phyloP scores from a whole-genome alignment of 306 rosid genomes.

The Ormosia semicastrata region DNA sequence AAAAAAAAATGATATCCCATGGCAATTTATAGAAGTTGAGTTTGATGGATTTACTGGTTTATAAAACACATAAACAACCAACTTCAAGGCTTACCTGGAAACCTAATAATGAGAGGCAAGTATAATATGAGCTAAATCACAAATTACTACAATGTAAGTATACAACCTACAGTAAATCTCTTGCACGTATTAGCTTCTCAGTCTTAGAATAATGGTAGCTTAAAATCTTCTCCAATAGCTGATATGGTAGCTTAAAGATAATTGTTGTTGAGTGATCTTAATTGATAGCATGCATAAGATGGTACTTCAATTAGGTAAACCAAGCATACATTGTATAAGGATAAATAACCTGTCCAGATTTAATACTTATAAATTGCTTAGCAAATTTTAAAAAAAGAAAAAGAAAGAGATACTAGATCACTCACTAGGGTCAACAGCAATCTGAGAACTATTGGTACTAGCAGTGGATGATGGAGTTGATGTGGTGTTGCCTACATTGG shows the following conservation, averaged over 20 bases:
- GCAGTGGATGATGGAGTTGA: constrained; percentile 52
- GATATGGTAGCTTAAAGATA: neutral
- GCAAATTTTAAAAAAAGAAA: neutral
- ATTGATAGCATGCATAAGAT: neutral
- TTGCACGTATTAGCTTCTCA: neutral
- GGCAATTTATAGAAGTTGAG: neutral
- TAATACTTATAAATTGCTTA: neutral
- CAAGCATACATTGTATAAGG: neutral
- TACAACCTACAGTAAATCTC: neutral
- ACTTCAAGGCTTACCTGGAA: neutral
- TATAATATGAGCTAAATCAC: neutral
- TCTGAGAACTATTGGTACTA: constrained; percentile 40
- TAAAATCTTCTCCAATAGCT: neutral
- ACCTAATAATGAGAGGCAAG: neutral
- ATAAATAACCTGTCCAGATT: constrained; percentile 11
- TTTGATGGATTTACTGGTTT: neutral
- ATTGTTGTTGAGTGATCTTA: neutral
- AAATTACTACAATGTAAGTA: neutral
- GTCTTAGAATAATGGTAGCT: neutral
- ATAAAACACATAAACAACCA: neutral
- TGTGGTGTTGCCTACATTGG: constrained; percentile 31
- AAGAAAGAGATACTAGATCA: constrained; percentile 12
- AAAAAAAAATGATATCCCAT: neutral
- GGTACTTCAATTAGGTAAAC: constrained; percentile 6
- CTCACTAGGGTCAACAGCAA: constrained; percentile 74